phyloP scores from a whole-genome alignment of 2,329 filamentous ascomycete species.

The Xylariaceae sp. region DNA sequence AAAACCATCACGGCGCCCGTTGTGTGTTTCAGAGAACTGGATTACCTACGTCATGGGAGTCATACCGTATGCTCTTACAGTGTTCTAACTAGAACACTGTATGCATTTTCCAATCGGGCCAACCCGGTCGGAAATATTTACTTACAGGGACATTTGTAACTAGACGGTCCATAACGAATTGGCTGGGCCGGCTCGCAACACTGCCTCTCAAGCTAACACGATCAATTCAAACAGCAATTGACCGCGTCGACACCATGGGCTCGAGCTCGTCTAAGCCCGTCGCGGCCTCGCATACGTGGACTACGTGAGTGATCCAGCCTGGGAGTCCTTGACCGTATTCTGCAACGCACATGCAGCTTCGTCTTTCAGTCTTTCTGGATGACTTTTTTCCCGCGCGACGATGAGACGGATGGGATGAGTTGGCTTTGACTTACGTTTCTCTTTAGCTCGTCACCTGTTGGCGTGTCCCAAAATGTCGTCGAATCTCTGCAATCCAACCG shows the following conservation, averaged over 20 bases:
- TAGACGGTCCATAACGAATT: slow-evolving; percentile 12
- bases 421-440: neutral
- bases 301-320: slow-evolving; percentile 42
- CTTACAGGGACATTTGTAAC: slow-evolving; percentile 6
- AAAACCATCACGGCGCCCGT: too few relatives aligned
- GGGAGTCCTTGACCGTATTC: neutral
- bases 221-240: slow-evolving; percentile 25
- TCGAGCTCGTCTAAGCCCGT: slow-evolving; percentile 51
- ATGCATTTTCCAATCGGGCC: slow-evolving; percentile 14
- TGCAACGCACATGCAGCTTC: neutral
- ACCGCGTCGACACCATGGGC: slow-evolving; percentile 47
- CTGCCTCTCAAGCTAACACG: slow-evolving; percentile 9
- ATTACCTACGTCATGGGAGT: neutral
- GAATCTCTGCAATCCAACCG: slow-evolving; percentile 77
- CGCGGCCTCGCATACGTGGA: slow-evolving; percentile 46
- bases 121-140: slow-evolving; percentile 24
- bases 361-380: neutral
- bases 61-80: neutral
- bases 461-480: slow-evolving; percentile 73
- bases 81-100: slow-evolving; percentile 11
- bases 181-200: slow-evolving; percentile 14
- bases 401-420: neutral
- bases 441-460: slow-evolving; percentile 40
- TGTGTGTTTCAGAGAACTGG: neutral
- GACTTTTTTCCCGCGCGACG: neutral